Conservation (phyloP, 305 asterid genomes). For the Fraxinus angustifolia region DNA sequence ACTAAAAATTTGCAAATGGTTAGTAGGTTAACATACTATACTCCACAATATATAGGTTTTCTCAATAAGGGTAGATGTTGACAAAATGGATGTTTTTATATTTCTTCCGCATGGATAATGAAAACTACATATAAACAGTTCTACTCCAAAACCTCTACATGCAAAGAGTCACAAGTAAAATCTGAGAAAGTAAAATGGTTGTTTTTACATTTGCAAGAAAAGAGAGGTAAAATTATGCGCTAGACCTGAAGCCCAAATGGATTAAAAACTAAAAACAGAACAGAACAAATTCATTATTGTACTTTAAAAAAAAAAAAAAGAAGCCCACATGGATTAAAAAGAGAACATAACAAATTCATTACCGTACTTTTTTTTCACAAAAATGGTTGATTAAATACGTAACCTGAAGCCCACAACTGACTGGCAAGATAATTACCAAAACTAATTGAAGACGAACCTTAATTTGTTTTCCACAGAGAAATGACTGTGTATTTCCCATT, state of each 20-base stretch:
- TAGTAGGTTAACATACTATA: neutral
- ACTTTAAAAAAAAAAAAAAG: neutral
- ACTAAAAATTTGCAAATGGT: neutral
- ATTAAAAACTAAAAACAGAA: no score
- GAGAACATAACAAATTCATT: no score
- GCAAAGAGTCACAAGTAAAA: neutral
- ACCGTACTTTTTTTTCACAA: no score
- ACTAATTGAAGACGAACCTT: slow-evolving; percentile 44
- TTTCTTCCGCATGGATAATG: neutral
- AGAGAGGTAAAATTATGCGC: no score
- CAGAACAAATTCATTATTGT: no score
- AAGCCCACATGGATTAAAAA: no score
- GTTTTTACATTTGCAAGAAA: neutral
- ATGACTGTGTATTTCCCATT: slow-evolving; percentile 63
- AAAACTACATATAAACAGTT: neutral
- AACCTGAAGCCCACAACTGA: neutral
- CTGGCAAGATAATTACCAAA: neutral
- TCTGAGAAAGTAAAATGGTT: neutral
- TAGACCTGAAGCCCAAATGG: no score
- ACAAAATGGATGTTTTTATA: neutral
- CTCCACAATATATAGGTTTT: neutral
- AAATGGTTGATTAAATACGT: neutral
- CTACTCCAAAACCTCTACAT: neutral
- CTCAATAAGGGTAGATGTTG: neutral
- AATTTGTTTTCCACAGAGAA: slow-evolving; percentile 64